Percentiles rank a stretch among this genome's conserved stretches.
Conservation (phyloP, 2,329 filamentous ascomycete species). For the Neophaeococcomyces mojaviensis region DNA sequence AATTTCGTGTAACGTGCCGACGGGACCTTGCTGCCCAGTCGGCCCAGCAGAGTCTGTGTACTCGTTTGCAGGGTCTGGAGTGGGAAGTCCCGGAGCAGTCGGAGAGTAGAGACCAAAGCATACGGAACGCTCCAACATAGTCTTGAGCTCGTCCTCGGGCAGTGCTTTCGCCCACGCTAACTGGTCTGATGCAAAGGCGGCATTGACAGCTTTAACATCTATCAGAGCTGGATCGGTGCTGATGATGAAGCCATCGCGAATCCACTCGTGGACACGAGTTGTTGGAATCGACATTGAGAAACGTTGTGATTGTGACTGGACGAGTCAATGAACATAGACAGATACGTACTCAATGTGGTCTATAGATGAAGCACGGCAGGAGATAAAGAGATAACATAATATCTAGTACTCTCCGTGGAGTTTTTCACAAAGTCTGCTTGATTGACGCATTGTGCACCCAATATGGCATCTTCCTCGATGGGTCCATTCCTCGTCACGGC, state of each 20-base stretch:
- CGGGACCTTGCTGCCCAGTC: too few relatives aligned
- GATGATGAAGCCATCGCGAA: slow-evolving; percentile 47
- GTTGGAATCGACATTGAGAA: slow-evolving; percentile 1
- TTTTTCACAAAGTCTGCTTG: too few relatives aligned
- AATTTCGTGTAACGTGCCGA: too few relatives aligned
- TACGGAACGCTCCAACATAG: slow-evolving; percentile 51
- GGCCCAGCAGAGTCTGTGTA: slow-evolving; percentile 7
- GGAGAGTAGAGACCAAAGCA: slow-evolving; percentile 51
- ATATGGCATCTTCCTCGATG: too few relatives aligned
- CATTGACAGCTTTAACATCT: slow-evolving; percentile 48
- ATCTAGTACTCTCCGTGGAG: too few relatives aligned
- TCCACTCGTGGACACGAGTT: slow-evolving; percentile 11
- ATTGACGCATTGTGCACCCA: too few relatives aligned
- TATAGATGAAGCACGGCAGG: too few relatives aligned
- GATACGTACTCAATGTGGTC: too few relatives aligned
- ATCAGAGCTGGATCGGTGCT: slow-evolving; percentile 54
- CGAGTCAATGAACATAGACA: too few relatives aligned
- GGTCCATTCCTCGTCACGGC: too few relatives aligned
- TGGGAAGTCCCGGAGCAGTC: slow-evolving; percentile 7
- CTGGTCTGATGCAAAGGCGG: slow-evolving; percentile 48
- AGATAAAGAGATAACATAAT: too few relatives aligned
- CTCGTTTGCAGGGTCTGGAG: not conserved
- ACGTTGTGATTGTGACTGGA: not conserved
- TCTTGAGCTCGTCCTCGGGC: slow-evolving; percentile 42
- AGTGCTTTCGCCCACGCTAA: slow-evolving; percentile 55